A percentile compares a stretch with the other conserved stretches of the same genome.
phyloP scores from a whole-genome alignment of 345 rosid genomes.

The Linum lewisii region DNA sequence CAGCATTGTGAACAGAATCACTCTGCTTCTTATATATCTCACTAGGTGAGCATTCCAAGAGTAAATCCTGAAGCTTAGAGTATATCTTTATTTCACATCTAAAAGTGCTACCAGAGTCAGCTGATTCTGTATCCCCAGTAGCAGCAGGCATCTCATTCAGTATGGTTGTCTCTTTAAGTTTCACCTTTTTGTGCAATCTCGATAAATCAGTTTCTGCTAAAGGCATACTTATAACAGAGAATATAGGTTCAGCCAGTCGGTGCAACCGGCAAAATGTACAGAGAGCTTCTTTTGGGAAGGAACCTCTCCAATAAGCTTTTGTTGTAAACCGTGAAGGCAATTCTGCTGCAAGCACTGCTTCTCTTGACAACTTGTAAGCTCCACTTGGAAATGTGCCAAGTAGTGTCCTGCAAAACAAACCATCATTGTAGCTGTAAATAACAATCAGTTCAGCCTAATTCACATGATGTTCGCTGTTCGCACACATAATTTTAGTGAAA shows the following conservation, averaged over 20 bases:
- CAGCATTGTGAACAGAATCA: constrained; percentile 67
- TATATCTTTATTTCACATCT: constrained; percentile 60
- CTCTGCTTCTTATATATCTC: constrained; percentile 52
- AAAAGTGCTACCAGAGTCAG: constrained; percentile 28
- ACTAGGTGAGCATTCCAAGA: constrained; percentile 55
- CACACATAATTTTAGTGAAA: too few species aligned
- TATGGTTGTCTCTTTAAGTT: constrained; percentile 25
- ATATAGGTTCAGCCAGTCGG: constrained; percentile 65
- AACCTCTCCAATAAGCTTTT: constrained; percentile 79
- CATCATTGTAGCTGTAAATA: not conserved
- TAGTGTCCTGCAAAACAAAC: constrained; percentile 39
- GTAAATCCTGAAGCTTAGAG: constrained; percentile 51
- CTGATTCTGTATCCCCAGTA: constrained; percentile 15
- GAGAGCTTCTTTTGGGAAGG: constrained; percentile 70
- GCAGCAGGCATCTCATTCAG: constrained; percentile 24
- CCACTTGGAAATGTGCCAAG: constrained; percentile 69
- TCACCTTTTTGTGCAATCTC: constrained; percentile 47
- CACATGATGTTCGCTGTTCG: not conserved
- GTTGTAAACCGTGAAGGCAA: constrained; percentile 58
- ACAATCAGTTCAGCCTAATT: not conserved
- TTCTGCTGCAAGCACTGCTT: constrained; percentile 58
- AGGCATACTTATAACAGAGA: constrained; percentile 31
- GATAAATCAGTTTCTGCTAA: constrained; percentile 29
- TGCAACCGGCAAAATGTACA: constrained; percentile 76
- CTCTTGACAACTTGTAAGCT: constrained; percentile 67